phyloP scores from a whole-genome alignment of 768 basidiomycete species.

The Boletus coccyginus region DNA sequence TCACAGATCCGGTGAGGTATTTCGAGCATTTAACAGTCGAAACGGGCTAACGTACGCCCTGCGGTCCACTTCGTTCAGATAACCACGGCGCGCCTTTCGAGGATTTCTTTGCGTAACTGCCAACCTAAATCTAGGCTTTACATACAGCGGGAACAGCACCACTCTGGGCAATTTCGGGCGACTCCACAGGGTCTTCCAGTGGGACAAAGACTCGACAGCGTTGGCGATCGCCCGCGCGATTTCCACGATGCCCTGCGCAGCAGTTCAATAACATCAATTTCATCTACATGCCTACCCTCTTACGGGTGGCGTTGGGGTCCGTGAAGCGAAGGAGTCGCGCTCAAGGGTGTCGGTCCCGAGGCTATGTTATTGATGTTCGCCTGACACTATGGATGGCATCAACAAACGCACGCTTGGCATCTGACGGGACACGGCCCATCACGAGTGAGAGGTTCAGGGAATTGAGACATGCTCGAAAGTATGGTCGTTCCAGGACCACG shows the following conservation, averaged over 20 bases:
- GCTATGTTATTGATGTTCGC: too few species aligned
- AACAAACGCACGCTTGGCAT: too few species aligned
- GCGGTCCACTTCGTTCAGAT: background rate
- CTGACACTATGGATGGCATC: too few species aligned
- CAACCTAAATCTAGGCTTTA: slow-evolving; percentile 7
- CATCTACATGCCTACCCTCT: too few species aligned
- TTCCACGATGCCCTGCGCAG: slow-evolving; percentile 22
- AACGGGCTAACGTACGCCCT: background rate
- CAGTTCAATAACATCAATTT: slow-evolving; percentile 31
- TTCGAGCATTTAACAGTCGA: too few species aligned
- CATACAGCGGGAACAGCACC: slow-evolving; percentile 9
- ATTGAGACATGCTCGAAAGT: too few species aligned
- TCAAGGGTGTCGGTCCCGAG: too few species aligned
- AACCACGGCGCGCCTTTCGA: slow-evolving; percentile 19
- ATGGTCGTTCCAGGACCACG: too few species aligned
- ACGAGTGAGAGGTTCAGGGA: too few species aligned
- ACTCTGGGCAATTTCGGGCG: slow-evolving; percentile 21
- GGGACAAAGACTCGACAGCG: background rate
- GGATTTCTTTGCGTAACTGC: slow-evolving; percentile 25
- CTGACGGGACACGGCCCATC: too few species aligned
- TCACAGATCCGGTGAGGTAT: background rate
- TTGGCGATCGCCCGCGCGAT: background rate
- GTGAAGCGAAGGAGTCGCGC: too few species aligned
- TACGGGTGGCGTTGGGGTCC: too few species aligned
- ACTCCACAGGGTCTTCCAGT: slow-evolving; percentile 3